Base-by-base conservation (phyloP, 768 basidiomycete species). In the Naganishia onofrii region DNA sequence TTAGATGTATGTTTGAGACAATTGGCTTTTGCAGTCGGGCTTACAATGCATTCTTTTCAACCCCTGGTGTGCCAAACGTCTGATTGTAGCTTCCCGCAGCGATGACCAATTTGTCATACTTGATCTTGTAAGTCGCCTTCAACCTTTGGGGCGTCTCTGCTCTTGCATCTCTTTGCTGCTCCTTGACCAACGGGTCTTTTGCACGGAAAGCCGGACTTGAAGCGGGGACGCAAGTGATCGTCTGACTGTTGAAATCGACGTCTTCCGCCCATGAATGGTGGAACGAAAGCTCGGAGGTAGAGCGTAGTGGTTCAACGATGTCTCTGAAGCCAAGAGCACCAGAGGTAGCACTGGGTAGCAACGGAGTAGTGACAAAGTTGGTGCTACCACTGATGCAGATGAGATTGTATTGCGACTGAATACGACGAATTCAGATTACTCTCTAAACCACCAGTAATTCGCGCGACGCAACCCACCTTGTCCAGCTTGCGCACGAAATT, bases 61-160 rank as follows among this genome's bases (percentile, higher is more conserved):
- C 91, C 6, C 82, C 81, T 1, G 75, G 74, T 7, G 77, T 81
- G 13, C 75, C 77, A 56, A 82, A 83, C 2, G 80, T 93, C 78
- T 92, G 90, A 2, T 86, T 87, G 81, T 93, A 93, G 55, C 90
- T 89, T 2, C 92, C 92, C 0, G 91, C 91, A 8, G 90, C 88
- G 57, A 94, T 87, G 67, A 93, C 86, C 15, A 93, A 84, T 77
- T 90, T 91, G 80, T 93, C 91, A 76, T 90, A 93, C 23, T 81
- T 79, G 53, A 92, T 58, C 17, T 46, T 23, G 46, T 70, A 70
- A 13, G 51, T 63, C 54, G 26, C 42, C 31, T 31, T 58, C 26
- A 52, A 26, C 34, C 54, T 36, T 29, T 68, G 42, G 3, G 23
- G 46, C 52, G 53, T 55, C 10, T 84, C 83, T 44, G 28, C 68